A percentile compares a stretch with the other conserved stretches of the same genome.
Conservation (phyloP, 306 rosid genomes). For the Senna tora region DNA sequence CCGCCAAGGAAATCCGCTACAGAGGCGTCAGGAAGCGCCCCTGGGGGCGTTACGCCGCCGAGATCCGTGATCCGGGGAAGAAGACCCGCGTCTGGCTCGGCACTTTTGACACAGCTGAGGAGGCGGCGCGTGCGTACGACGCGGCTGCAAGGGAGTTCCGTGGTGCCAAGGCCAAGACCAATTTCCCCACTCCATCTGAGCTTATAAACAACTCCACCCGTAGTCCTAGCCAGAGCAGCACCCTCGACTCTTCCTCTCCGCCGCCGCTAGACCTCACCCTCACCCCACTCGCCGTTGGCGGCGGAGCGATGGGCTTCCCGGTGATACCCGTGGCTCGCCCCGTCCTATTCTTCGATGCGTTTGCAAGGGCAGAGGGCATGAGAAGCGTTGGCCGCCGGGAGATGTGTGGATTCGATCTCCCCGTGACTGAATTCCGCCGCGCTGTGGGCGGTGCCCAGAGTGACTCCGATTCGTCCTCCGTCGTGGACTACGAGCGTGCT, state of each 20-base stretch:
- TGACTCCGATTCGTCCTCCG: constrained; percentile 61
- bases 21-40: constrained; percentile 89
- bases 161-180: constrained; percentile 77
- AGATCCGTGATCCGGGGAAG: constrained; percentile 89
- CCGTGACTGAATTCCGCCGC: constrained; percentile 26
- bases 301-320: not conserved
- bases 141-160: constrained; percentile 79
- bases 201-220: constrained; percentile 23
- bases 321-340: constrained; percentile 50
- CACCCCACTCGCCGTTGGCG: constrained; percentile 29
- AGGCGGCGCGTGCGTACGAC: constrained; percentile 90
- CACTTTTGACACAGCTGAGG: constrained; percentile 80
- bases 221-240: constrained; percentile 74
- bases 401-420: constrained; percentile 42
- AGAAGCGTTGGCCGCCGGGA: constrained; percentile 40
- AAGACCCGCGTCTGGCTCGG: constrained; percentile 92
- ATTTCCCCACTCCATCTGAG: constrained; percentile 55
- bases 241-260: constrained; percentile 52
- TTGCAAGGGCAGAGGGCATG: constrained; percentile 44
- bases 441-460: constrained; percentile 33
- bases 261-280: constrained; percentile 51
- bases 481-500: constrained; percentile 50
- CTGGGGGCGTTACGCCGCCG: constrained; percentile 95
- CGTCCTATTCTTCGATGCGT: constrained; percentile 55
- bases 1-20: constrained; percentile 66